A percentile compares a stretch with the other conserved stretches of the same genome.
Evolutionary conservation across 73 alveolate genomes (phyloP).

Genomic region (Durusdinium trenchii): DNA sequence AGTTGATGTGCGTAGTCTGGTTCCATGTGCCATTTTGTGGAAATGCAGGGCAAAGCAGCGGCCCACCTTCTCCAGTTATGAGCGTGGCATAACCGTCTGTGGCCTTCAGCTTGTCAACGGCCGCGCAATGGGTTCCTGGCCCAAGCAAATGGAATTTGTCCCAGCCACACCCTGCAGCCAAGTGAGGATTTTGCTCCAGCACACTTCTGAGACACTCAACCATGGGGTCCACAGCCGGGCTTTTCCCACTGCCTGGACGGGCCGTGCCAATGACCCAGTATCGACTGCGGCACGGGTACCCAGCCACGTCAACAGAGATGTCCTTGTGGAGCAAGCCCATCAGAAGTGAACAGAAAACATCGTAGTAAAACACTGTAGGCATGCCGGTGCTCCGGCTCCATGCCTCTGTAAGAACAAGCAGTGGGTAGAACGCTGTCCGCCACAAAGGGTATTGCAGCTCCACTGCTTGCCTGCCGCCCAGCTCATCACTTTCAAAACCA

Average conservation of each 20-base stretch:
- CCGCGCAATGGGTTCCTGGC: slow-evolving; percentile 7
- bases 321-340: slow-evolving; percentile 38
- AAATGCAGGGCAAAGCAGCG: slow-evolving; percentile 44
- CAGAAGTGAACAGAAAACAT: not conserved
- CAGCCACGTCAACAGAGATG: slow-evolving; percentile 16
- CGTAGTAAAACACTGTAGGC: slow-evolving; percentile 20
- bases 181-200: not conserved
- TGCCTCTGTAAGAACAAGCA: not conserved
- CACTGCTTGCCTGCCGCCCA: slow-evolving; percentile 37
- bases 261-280: slow-evolving; percentile 63
- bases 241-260: slow-evolving; percentile 60
- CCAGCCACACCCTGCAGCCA: not conserved
- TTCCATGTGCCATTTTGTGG: slow-evolving; percentile 16
- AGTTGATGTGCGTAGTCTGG: slow-evolving; percentile 47
- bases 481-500: not conserved
- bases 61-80: slow-evolving; percentile 46
- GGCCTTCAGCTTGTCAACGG: not conserved
- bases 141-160: slow-evolving; percentile 5
- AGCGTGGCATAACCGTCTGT: slow-evolving; percentile 6
- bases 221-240: slow-evolving; percentile 48
- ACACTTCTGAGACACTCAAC: not conserved
- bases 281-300: slow-evolving; percentile 19
- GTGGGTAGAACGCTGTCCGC: not conserved
- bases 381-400: slow-evolving; percentile 58
- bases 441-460: slow-evolving; percentile 19